Evolutionary conservation across 176 grass and related monocot species (phyloP), one percentile per base, ranked within the genome.

Genomic region (Ensete glaucum): DNA sequence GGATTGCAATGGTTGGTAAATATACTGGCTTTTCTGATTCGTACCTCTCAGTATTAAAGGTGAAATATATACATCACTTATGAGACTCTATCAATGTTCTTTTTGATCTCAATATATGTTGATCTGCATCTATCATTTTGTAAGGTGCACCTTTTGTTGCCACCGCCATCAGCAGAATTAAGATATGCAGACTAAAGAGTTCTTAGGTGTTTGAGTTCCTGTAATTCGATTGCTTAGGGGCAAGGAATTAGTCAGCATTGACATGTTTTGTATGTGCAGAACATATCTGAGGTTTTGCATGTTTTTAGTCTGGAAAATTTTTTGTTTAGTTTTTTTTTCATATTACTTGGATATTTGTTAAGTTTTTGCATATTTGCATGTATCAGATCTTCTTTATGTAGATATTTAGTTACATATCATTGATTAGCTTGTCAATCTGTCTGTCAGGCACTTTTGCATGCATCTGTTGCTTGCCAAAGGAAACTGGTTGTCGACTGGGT

Each of bases 31-130:
- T 82, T 59, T 71, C 84, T 62, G 84, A 86, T 82, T 74, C 84
- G 63, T 86, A 86, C 78, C 84, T 86, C 19, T 86, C 84, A 59
- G 84, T 86, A 54, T 75, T 86, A 56, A 86, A 82, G 84, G 84
- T 86, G 54, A 69, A 34, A 52, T 50, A 51, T 19, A 51, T 3
- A 70, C 6, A 70, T 49, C 8, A 49, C 29, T 50, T 14, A 43
- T 16, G 34, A 69, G 24, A 12, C 12, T 8, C 1, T 49, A 50
- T 70, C 1, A 34, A 21, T 27, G 21, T 62, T n/a, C 54, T 64
- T 52, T 49, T 27, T 77, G 2, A 51, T 52, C 29, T 70, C 9
- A 1, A 49, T 69, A 16, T 48, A 20, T 51, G 50, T 17, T 1
- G 51, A n/a, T 69, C 34, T 43, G 34, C 4, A 43, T 43, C 34